phyloP scores from a whole-genome alignment of 2,329 filamentous ascomycete species.

The Beauveria bassiana region DNA sequence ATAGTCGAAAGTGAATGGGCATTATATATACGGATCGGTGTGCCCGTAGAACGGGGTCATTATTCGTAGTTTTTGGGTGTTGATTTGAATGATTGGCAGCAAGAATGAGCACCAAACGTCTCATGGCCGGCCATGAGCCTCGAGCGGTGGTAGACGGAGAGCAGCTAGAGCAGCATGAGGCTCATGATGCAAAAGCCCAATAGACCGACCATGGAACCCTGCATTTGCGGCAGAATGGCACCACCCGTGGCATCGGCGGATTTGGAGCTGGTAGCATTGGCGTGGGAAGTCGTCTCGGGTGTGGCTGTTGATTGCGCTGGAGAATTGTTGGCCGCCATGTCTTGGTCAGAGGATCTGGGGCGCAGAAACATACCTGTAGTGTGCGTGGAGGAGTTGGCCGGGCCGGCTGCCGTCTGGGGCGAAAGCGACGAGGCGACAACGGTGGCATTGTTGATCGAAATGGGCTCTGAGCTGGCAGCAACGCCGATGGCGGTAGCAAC shows the following conservation, averaged over 20 bases:
- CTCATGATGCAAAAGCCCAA: constrained; percentile 30
- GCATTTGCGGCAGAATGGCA: constrained; percentile 25
- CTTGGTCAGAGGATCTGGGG: neutral
- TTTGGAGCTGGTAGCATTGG: constrained; percentile 22
- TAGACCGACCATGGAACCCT: constrained; percentile 27
- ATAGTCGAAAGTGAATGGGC: neutral
- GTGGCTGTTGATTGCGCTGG: constrained; percentile 5
- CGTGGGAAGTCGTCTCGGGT: neutral
- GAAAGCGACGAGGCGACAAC: constrained; percentile 10
- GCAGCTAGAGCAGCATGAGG: constrained; percentile 25
- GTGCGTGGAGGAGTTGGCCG: neutral
- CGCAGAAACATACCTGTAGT: neutral
- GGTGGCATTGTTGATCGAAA: constrained; percentile 5
- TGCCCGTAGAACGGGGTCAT: neutral
- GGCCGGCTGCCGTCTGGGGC: neutral
- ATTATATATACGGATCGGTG: constrained; percentile 3
- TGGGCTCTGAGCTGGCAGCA: neutral
- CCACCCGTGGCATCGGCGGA: constrained; percentile 24
- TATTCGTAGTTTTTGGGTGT: constrained; percentile 7
- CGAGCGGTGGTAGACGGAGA: neutral
- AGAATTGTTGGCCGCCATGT: neutral
- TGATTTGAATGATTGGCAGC: neutral
- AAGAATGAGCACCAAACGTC: neutral
- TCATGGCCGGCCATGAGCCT: constrained; percentile 10
- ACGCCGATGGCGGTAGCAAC: neutral